These are phyloP conservation scores for Cladosporium sp. DNA, from an alignment of 2,329 filamentous ascomycete genomes.

Conservation along the genomic window DNA sequence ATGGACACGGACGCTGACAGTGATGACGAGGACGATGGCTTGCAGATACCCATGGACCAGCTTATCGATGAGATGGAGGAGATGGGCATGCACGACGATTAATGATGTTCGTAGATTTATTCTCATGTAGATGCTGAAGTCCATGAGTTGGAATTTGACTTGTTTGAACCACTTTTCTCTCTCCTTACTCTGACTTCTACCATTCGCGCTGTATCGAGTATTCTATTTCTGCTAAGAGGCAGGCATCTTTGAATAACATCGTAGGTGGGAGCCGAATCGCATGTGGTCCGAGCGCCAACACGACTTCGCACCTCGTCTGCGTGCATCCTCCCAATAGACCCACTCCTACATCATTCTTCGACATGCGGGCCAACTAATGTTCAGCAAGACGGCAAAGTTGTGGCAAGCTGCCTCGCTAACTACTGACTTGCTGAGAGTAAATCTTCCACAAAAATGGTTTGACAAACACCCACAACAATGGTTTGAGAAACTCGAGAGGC, in stretches of 20 bases:
- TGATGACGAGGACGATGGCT: slow-evolving; percentile 53
- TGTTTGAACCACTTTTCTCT: neutral
- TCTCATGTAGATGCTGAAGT: neutral
- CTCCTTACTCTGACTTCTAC: neutral
- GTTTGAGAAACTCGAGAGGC: neutral
- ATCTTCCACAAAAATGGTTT: slow-evolving; percentile 7
- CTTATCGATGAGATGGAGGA: slow-evolving; percentile 92
- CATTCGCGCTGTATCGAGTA: too few relatives aligned
- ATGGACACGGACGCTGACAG: slow-evolving; percentile 49
- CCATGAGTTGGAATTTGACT: neutral
- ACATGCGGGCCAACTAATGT: neutral
- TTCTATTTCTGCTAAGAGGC: too few relatives aligned
- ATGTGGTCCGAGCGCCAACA: neutral
- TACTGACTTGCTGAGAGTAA: neutral
- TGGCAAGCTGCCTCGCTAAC: neutral
- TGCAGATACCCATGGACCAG: slow-evolving; percentile 49
- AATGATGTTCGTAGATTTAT: slow-evolving; percentile 2
- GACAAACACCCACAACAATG: slow-evolving; percentile 6
- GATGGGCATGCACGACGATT: slow-evolving; percentile 63
- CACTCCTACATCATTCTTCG: neutral
- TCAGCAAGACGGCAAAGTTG: neutral
- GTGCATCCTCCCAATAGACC: neutral
- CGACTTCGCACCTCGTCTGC: neutral
- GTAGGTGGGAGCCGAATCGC: too few relatives aligned
- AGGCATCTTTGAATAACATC: too few relatives aligned